Evolutionary conservation across 2,329 filamentous ascomycete genomes (phyloP).

Genomic region (Macroventuria anomochaeta): DNA sequence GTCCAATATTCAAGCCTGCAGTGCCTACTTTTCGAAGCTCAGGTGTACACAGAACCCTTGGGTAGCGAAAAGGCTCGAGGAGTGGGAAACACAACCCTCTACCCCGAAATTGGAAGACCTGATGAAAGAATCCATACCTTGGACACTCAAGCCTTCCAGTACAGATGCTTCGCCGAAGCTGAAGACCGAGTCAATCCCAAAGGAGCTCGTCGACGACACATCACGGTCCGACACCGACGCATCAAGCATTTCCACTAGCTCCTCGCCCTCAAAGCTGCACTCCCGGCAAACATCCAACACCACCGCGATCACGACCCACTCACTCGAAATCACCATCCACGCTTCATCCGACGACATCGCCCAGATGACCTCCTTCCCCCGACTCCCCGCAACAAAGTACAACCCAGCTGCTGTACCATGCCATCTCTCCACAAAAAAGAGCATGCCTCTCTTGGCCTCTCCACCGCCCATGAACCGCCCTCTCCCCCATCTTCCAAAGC

Average conservation of each 20-base stretch:
- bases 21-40: constrained; percentile 48
- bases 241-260: constrained; percentile 20
- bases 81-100: constrained; percentile 36
- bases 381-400: constrained; percentile 13
- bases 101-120: constrained; percentile 34
- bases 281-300: constrained; percentile 34
- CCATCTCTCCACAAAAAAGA: constrained; percentile 16
- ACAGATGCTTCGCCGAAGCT: constrained; percentile 27
- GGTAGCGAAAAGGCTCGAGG: constrained; percentile 43
- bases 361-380: constrained; percentile 19
- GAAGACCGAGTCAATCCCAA: constrained; percentile 29
- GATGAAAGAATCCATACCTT: constrained; percentile 41
- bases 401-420: not conserved
- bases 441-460: constrained; percentile 15
- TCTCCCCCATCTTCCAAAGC: constrained; percentile 33
- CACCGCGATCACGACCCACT: constrained; percentile 24
- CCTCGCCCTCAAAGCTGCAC: constrained; percentile 17
- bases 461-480: constrained; percentile 32
- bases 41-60: constrained; percentile 48
- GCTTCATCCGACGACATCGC: constrained; percentile 36
- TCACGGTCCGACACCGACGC: constrained; percentile 29
- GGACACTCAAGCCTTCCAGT: constrained; percentile 39
- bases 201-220: constrained; percentile 29
- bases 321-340: constrained; percentile 40
- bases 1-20: constrained; percentile 45